Base-by-base conservation (phyloP, 2,329 filamentous ascomycete species). In the Purpureocillium lavendulum region DNA sequence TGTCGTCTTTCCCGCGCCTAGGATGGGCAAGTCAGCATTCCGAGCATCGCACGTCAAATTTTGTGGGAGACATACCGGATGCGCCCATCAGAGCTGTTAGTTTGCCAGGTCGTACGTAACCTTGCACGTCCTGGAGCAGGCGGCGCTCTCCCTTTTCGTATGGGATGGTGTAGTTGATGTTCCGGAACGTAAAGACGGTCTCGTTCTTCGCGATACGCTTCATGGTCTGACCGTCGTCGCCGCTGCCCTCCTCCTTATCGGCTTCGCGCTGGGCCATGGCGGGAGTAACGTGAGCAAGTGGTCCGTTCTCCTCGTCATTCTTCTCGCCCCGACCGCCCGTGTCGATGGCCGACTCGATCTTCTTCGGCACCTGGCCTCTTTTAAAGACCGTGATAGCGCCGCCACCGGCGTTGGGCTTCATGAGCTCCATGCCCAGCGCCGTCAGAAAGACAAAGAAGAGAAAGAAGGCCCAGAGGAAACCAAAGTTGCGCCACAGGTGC, bases 61-160 rank as follows among this genome's bases (percentile, higher is more conserved):
- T 11, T 3, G 14, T 14, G 29, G 7, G 21, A 8, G 17, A 17
- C 38, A 12, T 57, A 54, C 62, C 66, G 32, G 68, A 70, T 16
- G 69, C 66, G 29, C 69, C 82, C 85, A 90, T 90, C 1, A 89
- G 70, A 8, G 84, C 86, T 9, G 84, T 89, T 36, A 89, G 62
- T 38, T 83, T 88, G 26, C 86, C 86, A 1, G 87, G 86, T 44
- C 86, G 84, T 33, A 92, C 84, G 70, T 82, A 90, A n/a, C 86
- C 86, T 50, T 89, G 80, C 1, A 90, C 81, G 44, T 87, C 72
- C 43, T 88, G 76, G 15, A 92, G 64, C 39, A 92, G 73, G 36
- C 79, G 75, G 15, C 83, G 73, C n/a, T 73, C 62, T 37, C 85
- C 76, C 3, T 70, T 69, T 52, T 87, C 84, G 44, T 60, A 62